These are phyloP conservation scores for Dryas drummondii DNA, from an alignment of 306 rosid species.

Conservation along the genomic window DNA sequence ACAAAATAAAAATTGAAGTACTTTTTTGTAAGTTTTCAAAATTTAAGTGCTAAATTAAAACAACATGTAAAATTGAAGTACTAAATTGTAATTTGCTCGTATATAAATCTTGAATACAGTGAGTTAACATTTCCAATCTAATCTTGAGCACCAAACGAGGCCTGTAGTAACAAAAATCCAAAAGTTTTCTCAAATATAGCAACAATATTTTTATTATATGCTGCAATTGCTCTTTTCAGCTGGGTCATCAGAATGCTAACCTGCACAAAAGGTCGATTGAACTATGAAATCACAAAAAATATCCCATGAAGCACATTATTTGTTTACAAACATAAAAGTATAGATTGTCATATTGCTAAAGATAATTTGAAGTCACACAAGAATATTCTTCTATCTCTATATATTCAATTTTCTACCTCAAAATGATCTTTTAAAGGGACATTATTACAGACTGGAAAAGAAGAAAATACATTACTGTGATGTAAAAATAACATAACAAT, in stretches of 20 bases:
- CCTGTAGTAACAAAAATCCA: no score
- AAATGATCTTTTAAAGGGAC: neutral
- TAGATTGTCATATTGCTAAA: neutral
- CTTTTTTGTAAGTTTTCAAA: no score
- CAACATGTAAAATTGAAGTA: no score
- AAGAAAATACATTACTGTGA: neutral
- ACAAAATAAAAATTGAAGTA: no score
- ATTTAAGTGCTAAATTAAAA: no score
- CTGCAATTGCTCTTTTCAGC: neutral
- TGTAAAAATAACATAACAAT: neutral
- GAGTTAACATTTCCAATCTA: no score
- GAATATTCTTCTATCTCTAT: neutral
- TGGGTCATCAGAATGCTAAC: neutral
- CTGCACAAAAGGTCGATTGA: neutral
- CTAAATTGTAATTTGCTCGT: no score
- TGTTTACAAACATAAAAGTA: neutral
- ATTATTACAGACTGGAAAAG: no score
- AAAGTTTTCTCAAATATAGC: neutral
- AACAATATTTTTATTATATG: neutral
- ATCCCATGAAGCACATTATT: neutral
- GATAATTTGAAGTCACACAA: neutral
- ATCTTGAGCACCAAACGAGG: no score
- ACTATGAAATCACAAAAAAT: neutral
- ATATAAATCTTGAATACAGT: no score
- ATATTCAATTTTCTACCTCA: neutral